Base-by-base conservation (phyloP, 2,329 filamentous ascomycete genomes). In the Arthroderma sp. region DNA sequence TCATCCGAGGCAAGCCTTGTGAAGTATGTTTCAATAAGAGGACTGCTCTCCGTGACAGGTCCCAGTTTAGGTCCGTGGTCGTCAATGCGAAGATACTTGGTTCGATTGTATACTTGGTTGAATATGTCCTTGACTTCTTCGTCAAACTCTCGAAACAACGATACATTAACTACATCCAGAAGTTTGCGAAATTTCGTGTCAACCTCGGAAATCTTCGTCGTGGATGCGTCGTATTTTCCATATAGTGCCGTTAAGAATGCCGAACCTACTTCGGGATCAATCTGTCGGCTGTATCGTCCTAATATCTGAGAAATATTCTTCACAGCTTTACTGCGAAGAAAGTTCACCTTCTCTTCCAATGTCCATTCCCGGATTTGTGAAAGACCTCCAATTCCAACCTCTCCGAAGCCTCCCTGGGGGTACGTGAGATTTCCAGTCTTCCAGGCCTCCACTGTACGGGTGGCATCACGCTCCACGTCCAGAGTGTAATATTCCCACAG, bases 401-500 rank as follows among this genome's bases (percentile, higher is more conserved):
- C 63, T 49, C 66, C 68, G 58, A 74, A 72, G 9, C 65, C 68
- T 40, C 70, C 72, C 4, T 76, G 65, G 0, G 77, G 71, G 39
- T 75, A 69, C 8, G 69, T 70, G 40, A 74, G 66, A 39, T 77
- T 66, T 15, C 79, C 81, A 29, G 68, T 67, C 31, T 71, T 69
- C 86, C 89, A 96, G 1, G 80, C 73, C 37, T 83, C 72, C 2
- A 91, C 63, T 31, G 82, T 77, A 5, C 77, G 76, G 50, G 82
- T 73, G 4, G 78, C 73, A 58, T 89, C 78, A 29, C 75, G 71
- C 46, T 89, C 78, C 3, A 91, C 80, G 56, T 96, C 78, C 46
- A 94, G 69, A 10, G 83, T 79, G 59, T 95, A 98, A 67, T 82
- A 98, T 60, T 98, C 85, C 91, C 91, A 98, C 1, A 98, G 73